These are phyloP conservation scores for Trichoderma reesei DNA, from an alignment of 495 filamentous ascomycete species.

Conservation along the genomic window DNA sequence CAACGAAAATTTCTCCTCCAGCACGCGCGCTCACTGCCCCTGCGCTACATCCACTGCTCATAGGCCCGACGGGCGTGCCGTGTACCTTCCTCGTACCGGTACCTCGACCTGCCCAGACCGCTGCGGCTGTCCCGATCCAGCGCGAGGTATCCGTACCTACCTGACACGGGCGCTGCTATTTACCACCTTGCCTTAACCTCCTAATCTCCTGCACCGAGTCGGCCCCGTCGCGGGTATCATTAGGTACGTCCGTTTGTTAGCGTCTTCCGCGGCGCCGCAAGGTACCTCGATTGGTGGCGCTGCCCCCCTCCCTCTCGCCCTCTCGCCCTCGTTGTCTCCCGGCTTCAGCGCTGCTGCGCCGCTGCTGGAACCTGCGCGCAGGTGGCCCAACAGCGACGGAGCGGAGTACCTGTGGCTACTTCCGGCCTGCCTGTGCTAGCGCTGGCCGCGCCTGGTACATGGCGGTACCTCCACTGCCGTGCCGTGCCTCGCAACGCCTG, in stretches of 20 bases:
- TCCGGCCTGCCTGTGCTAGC: too few species aligned
- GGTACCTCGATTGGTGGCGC: background rate
- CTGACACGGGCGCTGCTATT: background rate
- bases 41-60: constrained; percentile 1
- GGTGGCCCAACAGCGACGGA: constrained; percentile 2
- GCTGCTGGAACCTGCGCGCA: background rate
- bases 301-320: background rate
- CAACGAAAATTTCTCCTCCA: constrained; percentile 6
- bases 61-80: background rate
- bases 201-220: background rate
- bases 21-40: constrained; percentile 7
- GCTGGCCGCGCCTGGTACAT: too few species aligned
- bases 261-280: background rate
- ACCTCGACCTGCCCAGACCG: background rate
- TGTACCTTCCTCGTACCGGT: background rate
- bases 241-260: constrained; percentile 4
- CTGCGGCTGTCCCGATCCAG: background rate
- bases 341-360: constrained; percentile 6
- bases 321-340: background rate
- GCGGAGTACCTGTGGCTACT: too few species aligned
- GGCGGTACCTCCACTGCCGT: too few species aligned
- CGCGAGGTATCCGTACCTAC: background rate
- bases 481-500: too few species aligned
- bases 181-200: background rate
- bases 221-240: constrained; percentile 1